phyloP scores from a whole-genome alignment of 1,284 basidiomycete genomes.

The Pterula multifida region DNA sequence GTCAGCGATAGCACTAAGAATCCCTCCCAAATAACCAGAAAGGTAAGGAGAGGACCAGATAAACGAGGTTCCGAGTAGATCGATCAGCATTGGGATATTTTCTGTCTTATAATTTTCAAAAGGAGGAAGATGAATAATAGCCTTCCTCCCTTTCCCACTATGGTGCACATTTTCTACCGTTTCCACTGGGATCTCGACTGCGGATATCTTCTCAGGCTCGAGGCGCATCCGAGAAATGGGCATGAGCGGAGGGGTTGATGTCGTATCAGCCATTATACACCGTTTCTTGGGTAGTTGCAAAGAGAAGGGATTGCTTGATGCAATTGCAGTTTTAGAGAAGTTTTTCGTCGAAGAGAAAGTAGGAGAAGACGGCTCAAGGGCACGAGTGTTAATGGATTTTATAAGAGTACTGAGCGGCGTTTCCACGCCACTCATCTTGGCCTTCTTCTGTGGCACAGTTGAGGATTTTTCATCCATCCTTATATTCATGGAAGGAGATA shows the following conservation, averaged over 20 bases:
- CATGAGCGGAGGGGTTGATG: background rate
- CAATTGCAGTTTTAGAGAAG: background rate
- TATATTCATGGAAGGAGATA: background rate
- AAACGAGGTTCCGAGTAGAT: background rate
- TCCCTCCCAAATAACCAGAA: background rate
- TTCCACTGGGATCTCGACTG: background rate
- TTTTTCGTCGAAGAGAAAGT: background rate
- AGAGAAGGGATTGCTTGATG: background rate
- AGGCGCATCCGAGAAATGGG: background rate
- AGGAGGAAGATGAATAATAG: background rate
- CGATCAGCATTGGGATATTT: background rate
- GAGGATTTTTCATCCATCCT: background rate
- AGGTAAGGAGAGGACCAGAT: slow-evolving; percentile 1
- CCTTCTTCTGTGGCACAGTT: background rate
- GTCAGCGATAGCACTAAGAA: slow-evolving; percentile 3
- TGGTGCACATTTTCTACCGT: background rate
- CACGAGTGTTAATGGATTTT: background rate
- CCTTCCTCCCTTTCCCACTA: background rate
- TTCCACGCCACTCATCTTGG: background rate
- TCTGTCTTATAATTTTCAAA: background rate
- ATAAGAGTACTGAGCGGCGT: background rate
- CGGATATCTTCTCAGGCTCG: background rate
- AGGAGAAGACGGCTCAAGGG: background rate
- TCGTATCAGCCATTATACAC: background rate
- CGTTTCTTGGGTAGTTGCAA: background rate